A percentile compares a stretch with the other conserved stretches of the same genome.
phyloP scores from a whole-genome alignment of 495 filamentous ascomycete species.

The Poronia punctata region DNA sequence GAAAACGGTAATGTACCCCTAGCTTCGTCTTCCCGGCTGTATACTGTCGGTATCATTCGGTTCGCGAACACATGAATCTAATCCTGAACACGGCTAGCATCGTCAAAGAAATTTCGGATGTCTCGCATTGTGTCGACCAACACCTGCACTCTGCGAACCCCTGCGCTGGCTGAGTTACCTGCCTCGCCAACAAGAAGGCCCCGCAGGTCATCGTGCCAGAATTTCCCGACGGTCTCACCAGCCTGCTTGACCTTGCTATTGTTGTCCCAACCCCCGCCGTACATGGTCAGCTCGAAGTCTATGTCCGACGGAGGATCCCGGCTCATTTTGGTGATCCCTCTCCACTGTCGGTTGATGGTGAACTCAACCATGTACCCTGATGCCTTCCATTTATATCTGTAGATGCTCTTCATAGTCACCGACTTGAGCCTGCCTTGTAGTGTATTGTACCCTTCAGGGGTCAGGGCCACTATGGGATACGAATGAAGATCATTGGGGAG shows the following conservation, averaged over 20 bases:
- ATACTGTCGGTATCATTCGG: too few relatives aligned
- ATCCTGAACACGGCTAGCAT: neutral
- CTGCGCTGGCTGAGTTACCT: neutral
- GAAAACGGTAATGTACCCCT: too few relatives aligned
- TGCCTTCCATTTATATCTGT: constrained; percentile 39
- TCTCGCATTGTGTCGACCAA: constrained; percentile 23
- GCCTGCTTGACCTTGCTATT: constrained; percentile 19
- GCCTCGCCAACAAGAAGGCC: constrained; percentile 39
- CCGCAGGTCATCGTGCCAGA: constrained; percentile 35
- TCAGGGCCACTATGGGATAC: constrained; percentile 14
- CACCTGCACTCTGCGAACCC: constrained; percentile 15
- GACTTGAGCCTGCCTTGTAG: constrained; percentile 15
- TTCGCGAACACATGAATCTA: neutral
- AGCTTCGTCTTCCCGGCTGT: too few relatives aligned
- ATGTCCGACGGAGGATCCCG: constrained; percentile 9
- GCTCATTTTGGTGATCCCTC: constrained; percentile 13
- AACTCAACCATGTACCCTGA: constrained; percentile 51
- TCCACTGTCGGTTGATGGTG: constrained; percentile 48
- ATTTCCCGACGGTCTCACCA: constrained; percentile 17
- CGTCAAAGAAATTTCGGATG: constrained; percentile 19
- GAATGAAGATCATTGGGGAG: constrained; percentile 12
- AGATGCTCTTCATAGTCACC: constrained; percentile 44
- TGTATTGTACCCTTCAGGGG: neutral
- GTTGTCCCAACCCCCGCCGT: constrained; percentile 45
- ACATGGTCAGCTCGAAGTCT: constrained; percentile 43